phyloP scores from a whole-genome alignment of 2,329 filamentous ascomycete species.

The Fusarium secorum region DNA sequence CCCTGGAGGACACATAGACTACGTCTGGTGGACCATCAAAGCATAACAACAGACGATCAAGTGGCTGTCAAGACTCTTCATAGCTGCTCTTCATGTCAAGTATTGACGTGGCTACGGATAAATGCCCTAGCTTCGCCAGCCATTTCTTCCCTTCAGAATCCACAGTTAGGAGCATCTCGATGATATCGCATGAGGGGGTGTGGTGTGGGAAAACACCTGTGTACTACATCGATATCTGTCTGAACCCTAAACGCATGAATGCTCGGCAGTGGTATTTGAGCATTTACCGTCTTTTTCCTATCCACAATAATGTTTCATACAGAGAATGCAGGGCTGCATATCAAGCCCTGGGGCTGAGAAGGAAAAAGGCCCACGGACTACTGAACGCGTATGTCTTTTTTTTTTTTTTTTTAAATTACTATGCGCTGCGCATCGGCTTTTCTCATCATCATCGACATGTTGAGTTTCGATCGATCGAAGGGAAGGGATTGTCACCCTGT shows the following conservation, averaged over 20 bases:
- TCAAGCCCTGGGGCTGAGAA: background rate
- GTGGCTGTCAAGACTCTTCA: background rate
- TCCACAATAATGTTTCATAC: constrained; percentile 1
- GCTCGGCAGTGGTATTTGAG: background rate
- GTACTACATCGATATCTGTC: background rate
- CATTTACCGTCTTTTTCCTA: constrained; percentile 9
- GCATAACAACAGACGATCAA: background rate
- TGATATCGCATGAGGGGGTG: background rate
- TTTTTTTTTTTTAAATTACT: background rate
- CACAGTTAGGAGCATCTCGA: background rate
- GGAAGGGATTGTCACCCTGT: background rate
- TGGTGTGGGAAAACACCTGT: background rate
- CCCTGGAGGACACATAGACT: background rate
- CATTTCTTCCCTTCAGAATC: background rate
- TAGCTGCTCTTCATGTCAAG: background rate
- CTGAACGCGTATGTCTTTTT: background rate
- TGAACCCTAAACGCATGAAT: background rate
- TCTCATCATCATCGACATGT: constrained; percentile 17
- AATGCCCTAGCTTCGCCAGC: background rate
- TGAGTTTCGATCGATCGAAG: constrained; percentile 20
- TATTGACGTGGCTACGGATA: background rate
- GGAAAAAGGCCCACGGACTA: background rate
- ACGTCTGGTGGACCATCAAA: background rate
- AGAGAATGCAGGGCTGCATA: constrained; percentile 3
- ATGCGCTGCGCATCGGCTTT: constrained; percentile 7